A percentile compares a stretch with the other conserved stretches of the same genome.
Evolutionary conservation across 164 flowering plant species (phyloP).

Genomic region (Berberis vulgaris): DNA sequence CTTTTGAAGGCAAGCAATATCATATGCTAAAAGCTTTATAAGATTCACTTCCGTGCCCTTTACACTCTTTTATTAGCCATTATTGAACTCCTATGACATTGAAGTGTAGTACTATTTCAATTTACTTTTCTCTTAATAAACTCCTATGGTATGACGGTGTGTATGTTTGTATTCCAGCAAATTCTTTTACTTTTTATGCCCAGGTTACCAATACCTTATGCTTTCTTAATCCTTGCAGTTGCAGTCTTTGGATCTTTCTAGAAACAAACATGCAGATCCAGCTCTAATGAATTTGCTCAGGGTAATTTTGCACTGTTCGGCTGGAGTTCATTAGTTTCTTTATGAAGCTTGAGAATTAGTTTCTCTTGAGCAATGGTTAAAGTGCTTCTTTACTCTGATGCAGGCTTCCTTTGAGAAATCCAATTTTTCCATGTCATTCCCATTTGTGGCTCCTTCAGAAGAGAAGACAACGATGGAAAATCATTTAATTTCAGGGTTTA

Average conservation of each 20-base stretch:
- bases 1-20: too few relatives aligned
- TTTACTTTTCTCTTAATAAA: not conserved
- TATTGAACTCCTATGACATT: not conserved
- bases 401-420: conserved; percentile 63
- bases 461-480: conserved; percentile 47
- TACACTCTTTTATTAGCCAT: not conserved
- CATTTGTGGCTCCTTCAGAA: conserved; percentile 54
- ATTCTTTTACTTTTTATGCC: not conserved
- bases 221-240: conserved; percentile 30
- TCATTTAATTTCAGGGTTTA: conserved; percentile 55
- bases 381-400: not conserved
- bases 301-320: conserved; percentile 28
- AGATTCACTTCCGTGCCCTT: not conserved
- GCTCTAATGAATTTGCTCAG: conserved; percentile 56
- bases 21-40: too few relatives aligned
- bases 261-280: conserved; percentile 31
- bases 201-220: not conserved
- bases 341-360: not conserved
- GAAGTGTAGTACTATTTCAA: not conserved
- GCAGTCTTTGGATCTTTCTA: conserved; percentile 47
- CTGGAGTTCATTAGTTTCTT: not conserved
- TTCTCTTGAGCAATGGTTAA: not conserved
- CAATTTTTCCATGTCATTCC: conserved; percentile 79
- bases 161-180: too few relatives aligned
- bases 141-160: not conserved